These are phyloP conservation scores for Ilyonectria destructans DNA, from an alignment of 2,329 filamentous ascomycete genomes.

Conservation along the genomic window DNA sequence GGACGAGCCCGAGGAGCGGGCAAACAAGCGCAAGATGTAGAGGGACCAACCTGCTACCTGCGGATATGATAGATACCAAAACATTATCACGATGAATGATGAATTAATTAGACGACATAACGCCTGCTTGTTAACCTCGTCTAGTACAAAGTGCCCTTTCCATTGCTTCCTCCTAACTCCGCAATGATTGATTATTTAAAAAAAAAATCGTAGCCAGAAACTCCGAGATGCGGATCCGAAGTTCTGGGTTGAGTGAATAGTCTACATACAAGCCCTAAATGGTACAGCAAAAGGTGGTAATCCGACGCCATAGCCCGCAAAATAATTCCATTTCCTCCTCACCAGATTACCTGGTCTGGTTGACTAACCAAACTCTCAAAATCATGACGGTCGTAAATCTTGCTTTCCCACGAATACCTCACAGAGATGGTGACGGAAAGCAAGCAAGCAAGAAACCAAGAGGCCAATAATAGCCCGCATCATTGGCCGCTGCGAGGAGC, in stretches of 20 bases:
- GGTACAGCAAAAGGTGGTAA: slow-evolving; percentile 44
- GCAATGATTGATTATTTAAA: slow-evolving; percentile 32
- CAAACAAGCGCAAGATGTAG: slow-evolving; percentile 70
- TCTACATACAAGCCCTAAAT: slow-evolving; percentile 48
- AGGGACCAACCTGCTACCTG: not conserved
- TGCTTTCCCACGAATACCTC: slow-evolving; percentile 36
- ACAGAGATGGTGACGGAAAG: slow-evolving; percentile 35
- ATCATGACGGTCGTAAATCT: slow-evolving; percentile 52
- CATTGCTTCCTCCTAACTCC: slow-evolving; percentile 28
- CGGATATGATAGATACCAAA: slow-evolving; percentile 31
- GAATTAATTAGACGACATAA: slow-evolving; percentile 49
- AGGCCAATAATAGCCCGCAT: slow-evolving; percentile 47
- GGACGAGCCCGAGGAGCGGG: slow-evolving; percentile 68
- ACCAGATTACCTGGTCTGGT: slow-evolving; percentile 34
- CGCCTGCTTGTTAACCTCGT: slow-evolving; percentile 41
- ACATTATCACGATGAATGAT: slow-evolving; percentile 49
- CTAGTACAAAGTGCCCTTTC: slow-evolving; percentile 40
- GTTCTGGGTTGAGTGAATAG: slow-evolving; percentile 42
- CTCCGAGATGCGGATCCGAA: slow-evolving; percentile 37
- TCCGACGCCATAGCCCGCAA: slow-evolving; percentile 46
- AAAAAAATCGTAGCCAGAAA: slow-evolving; percentile 42
- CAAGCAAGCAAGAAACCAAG: slow-evolving; percentile 21
- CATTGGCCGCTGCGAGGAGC: slow-evolving; percentile 35
- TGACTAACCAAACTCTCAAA: slow-evolving; percentile 43
- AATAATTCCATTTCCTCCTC: slow-evolving; percentile 28